Evolutionary conservation across 345 rosid species (phyloP), one percentile per base, ranked within the genome.

Genomic region (Salix viminalis): DNA sequence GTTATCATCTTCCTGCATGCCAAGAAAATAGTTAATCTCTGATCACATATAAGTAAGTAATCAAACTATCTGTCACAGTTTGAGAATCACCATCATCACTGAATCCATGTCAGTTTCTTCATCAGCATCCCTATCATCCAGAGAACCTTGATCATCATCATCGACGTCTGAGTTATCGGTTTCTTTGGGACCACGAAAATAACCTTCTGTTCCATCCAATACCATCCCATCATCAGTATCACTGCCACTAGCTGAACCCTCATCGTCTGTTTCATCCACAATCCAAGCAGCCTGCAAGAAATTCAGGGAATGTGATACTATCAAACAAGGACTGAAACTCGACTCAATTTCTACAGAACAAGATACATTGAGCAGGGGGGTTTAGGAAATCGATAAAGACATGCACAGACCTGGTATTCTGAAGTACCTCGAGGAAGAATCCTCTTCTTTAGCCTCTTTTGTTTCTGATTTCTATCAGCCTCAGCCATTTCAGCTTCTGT

Each of bases 241-340:
- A 58, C 82, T 84, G 41, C 73, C 81, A 76, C 72, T 78, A 30
- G 80, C 88, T 54, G 92, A 90, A 82, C 73, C 88, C 71, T 89
- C 97, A 62, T 74, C 96, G 76, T 91, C 97, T 56, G 85, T 66
- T 54, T 84, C 92, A 80, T 94, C 97, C 61, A 91, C 74, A 80
- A 95, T 95, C 98, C 99, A 95, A 78, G 98, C 94, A 86, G 98
- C 99, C 99, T 95, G 89, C 76, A 83, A 75, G 24, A 71, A 71
- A 32, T 48, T 61, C 23, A 42, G 66, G 14, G 10, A 65, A 61
- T 61, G 58, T 48, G 64, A 71, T 44, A n/a, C 30, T n/a, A 62
- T 14, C 50, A 66, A 39, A 77, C n/a, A 26, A 19, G n/a, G 62
- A 46, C 41, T 10, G 11, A 52, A 24, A 0, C n/a, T 66, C 10